phyloP scores from a whole-genome alignment of 2,329 filamentous ascomycete species.

The Aspergillus sp. region DNA sequence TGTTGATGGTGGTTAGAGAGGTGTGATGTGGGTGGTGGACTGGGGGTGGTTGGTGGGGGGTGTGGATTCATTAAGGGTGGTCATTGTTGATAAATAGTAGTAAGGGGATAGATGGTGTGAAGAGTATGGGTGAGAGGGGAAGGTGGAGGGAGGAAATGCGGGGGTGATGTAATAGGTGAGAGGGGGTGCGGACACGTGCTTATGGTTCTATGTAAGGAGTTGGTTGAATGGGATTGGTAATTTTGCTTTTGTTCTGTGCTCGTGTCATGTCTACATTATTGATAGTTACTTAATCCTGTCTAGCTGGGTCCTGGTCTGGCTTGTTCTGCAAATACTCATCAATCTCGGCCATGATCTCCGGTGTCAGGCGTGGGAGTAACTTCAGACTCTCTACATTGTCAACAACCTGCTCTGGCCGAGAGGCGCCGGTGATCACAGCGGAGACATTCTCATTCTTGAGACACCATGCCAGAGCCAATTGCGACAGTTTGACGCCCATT shows the following conservation, averaged over 20 bases:
- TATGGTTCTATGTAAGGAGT: neutral
- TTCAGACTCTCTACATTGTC: conserved; percentile 50
- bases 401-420: conserved; percentile 46
- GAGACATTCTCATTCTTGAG: conserved; percentile 60
- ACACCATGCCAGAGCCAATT: conserved; percentile 61
- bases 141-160: neutral
- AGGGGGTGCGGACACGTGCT: neutral
- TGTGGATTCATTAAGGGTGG: neutral
- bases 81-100: no score
- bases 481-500: conserved; percentile 53
- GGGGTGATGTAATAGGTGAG: neutral
- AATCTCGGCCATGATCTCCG: conserved; percentile 50
- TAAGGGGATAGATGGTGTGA: neutral
- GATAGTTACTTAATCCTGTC: conserved; percentile 13
- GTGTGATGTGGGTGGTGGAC: neutral
- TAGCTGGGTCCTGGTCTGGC: conserved; percentile 25
- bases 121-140: neutral
- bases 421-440: conserved; percentile 46
- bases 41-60: neutral
- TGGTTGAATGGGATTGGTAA: no score
- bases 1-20: neutral
- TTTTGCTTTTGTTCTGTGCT: no score
- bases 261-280: no score
- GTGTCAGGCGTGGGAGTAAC: conserved; percentile 46
- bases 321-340: conserved; percentile 40